These are phyloP conservation scores for Akanthomyces uredinophilus DNA, from an alignment of 2,329 filamentous ascomycete genomes.

Conservation along the genomic window DNA sequence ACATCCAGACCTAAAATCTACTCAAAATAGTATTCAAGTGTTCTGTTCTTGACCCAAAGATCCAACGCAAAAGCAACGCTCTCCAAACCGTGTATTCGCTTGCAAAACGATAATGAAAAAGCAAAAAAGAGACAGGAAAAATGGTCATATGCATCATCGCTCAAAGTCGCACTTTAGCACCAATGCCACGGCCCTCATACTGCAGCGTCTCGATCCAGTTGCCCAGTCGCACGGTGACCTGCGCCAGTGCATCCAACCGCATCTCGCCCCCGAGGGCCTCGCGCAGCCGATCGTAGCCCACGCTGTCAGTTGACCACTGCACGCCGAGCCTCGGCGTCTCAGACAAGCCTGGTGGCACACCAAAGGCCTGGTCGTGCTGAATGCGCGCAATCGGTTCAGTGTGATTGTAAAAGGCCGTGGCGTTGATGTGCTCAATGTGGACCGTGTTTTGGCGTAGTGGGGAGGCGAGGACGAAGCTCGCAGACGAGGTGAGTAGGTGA, in stretches of 20 bases:
- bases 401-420: conserved; percentile 79
- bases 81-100: conserved; percentile 1
- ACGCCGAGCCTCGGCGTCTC: conserved; percentile 76
- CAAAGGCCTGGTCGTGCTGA: conserved; percentile 66
- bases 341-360: conserved; percentile 68
- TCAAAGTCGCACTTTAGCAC: conserved; percentile 47
- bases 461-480: conserved; percentile 76
- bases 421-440: conserved; percentile 73
- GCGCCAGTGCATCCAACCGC: conserved; percentile 71
- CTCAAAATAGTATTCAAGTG: not conserved
- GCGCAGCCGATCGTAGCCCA: conserved; percentile 77
- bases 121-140: not conserved
- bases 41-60: conserved; percentile 8
- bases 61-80: not conserved
- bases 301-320: conserved; percentile 67
- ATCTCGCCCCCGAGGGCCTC: conserved; percentile 75
- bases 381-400: conserved; percentile 75
- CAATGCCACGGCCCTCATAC: conserved; percentile 66
- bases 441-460: conserved; percentile 69
- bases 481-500: conserved; percentile 81
- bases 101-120: not conserved
- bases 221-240: conserved; percentile 69
- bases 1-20: not conserved
- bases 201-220: conserved; percentile 68
- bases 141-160: not conserved